phyloP scores from a whole-genome alignment of 805 yeast genomes.

The Kregervanrija pseudodelftensis region DNA sequence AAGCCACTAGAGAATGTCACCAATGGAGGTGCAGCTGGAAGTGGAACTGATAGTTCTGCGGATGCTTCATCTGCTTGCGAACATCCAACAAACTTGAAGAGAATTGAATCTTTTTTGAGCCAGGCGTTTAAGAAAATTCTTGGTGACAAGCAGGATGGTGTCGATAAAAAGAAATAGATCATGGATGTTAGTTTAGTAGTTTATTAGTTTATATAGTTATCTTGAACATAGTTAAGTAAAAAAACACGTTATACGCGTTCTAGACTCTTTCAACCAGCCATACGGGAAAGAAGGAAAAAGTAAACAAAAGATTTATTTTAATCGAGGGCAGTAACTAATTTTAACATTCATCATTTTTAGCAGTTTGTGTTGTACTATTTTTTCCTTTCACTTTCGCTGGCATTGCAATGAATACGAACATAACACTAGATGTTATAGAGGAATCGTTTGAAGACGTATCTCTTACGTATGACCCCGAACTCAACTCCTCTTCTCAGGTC shows the following conservation, averaged over 20 bases:
- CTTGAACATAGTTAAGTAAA: not conserved
- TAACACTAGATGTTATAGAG: slow-evolving; percentile 23
- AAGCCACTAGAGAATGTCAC: slow-evolving; percentile 26
- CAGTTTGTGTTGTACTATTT: too few relatives aligned
- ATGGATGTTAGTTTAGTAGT: not conserved
- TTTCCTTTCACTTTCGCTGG: too few relatives aligned
- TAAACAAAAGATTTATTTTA: not conserved
- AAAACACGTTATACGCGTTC: not conserved
- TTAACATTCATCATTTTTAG: too few relatives aligned
- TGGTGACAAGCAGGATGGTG: slow-evolving; percentile 16
- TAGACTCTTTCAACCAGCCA: too few relatives aligned
- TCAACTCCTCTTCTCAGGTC: too few relatives aligned
- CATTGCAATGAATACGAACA: too few relatives aligned
- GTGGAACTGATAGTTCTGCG: not conserved
- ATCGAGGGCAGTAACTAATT: too few relatives aligned
- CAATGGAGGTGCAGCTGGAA: slow-evolving; percentile 1
- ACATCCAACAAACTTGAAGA: slow-evolving; percentile 43
- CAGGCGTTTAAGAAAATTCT: slow-evolving; percentile 45
- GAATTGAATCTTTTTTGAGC: slow-evolving; percentile 52
- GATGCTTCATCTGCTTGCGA: slow-evolving; percentile 17
- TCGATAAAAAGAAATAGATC: slow-evolving; percentile 8
- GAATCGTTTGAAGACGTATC: slow-evolving; percentile 30
- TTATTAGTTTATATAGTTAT: not conserved
- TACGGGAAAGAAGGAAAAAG: not conserved
- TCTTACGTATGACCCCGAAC: slow-evolving; percentile 1